phyloP scores from a whole-genome alignment of 2,329 filamentous ascomycete genomes.

The Calonectria leucothoes region DNA sequence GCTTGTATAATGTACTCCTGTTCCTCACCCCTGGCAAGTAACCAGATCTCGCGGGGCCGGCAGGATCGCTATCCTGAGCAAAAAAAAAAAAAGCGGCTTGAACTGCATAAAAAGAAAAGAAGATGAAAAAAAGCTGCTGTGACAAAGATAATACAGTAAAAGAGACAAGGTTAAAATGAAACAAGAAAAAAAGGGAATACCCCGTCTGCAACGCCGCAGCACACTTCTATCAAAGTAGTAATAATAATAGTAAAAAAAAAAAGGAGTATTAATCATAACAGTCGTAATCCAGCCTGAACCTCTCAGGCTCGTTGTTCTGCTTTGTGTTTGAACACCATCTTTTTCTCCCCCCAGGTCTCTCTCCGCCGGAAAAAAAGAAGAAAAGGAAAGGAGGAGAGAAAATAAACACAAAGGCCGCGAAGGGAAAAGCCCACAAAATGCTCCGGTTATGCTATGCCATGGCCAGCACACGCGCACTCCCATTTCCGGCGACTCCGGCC shows the following conservation, averaged over 20 bases:
- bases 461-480: neutral
- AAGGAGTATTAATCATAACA: constrained; percentile 12
- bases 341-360: neutral
- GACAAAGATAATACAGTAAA: neutral
- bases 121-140: neutral
- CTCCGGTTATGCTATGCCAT: constrained; percentile 4
- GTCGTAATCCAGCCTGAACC: constrained; percentile 8
- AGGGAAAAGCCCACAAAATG: neutral
- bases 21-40: neutral
- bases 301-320: neutral
- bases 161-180: neutral
- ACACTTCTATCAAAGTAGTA: constrained; percentile 12
- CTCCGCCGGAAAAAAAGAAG: neutral
- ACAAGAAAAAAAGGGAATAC: neutral
- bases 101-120: neutral
- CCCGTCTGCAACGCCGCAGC: constrained; percentile 16
- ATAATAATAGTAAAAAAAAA: neutral
- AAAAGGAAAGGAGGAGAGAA: neutral
- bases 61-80: neutral
- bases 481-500: neutral
- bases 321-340: neutral
- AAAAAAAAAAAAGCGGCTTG: neutral
- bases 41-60: neutral
- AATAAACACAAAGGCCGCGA: neutral
- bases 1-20: neutral